phyloP scores from a whole-genome alignment of 495 filamentous ascomycete species.

The Neurospora sp. region DNA sequence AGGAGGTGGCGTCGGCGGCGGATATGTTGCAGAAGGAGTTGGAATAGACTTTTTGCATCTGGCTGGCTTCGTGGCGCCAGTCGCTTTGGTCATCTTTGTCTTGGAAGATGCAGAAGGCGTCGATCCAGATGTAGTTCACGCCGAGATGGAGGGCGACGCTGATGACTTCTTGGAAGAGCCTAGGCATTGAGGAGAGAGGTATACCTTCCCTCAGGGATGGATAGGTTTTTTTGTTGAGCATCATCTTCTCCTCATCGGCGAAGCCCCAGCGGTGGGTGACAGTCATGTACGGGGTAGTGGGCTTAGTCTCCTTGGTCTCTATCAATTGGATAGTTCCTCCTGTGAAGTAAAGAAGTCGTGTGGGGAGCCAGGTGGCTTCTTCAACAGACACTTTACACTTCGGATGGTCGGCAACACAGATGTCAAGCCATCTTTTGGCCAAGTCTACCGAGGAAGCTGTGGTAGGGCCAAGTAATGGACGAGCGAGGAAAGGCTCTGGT shows the following conservation, averaged over 20 bases:
- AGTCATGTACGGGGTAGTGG: not conserved
- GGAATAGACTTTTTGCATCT: not conserved
- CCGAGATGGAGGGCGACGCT: not conserved
- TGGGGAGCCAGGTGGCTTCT: not conserved
- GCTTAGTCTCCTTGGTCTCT: not conserved
- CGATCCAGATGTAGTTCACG: constrained; percentile 18
- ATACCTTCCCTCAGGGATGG: not conserved
- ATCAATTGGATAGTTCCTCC: not conserved
- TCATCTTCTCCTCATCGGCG: not conserved
- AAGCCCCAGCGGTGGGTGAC: constrained; percentile 1
- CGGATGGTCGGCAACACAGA: not conserved
- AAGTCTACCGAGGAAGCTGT: not conserved
- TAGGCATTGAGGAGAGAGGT: not conserved
- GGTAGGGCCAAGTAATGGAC: not conserved
- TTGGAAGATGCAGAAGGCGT: constrained; percentile 7
- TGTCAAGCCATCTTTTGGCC: not conserved
- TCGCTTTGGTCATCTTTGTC: not conserved
- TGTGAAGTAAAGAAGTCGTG: not conserved
- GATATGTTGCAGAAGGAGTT: constrained; percentile 2
- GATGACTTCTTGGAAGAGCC: constrained; percentile 1
- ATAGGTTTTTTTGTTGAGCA: not conserved
- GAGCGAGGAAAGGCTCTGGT: too few relatives aligned
- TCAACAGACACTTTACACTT: not conserved
- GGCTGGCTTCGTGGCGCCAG: not conserved
- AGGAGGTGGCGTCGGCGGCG: not conserved